Evolutionary conservation across 805 yeast species (phyloP).

Genomic region (Gaillardinia entomophila): DNA sequence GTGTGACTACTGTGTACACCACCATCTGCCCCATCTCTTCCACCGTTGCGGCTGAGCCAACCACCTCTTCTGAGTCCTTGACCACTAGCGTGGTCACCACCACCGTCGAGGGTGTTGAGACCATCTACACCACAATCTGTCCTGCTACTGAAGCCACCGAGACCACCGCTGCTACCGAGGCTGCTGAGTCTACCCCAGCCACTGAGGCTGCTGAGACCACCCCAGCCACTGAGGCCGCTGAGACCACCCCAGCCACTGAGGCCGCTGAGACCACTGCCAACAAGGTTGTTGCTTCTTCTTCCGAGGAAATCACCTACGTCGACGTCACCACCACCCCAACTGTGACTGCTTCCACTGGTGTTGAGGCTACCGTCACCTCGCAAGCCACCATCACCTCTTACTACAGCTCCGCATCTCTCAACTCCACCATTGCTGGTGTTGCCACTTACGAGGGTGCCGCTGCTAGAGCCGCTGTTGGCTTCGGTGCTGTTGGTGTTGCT

Average conservation of each 20-base stretch:
- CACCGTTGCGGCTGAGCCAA: constrained; percentile 3
- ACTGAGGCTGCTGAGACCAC: constrained; percentile 3
- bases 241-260: constrained; percentile 2
- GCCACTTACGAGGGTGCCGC: constrained; percentile 27
- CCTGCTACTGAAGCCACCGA: constrained; percentile 3
- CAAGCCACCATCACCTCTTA: constrained; percentile 36
- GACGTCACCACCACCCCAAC: constrained; percentile 48
- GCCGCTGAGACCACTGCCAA: constrained; percentile 7
- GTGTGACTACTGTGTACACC: constrained; percentile 29
- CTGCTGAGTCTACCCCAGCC: constrained; percentile 5
- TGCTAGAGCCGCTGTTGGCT: constrained; percentile 19
- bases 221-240: constrained; percentile 4
- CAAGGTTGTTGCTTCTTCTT: constrained; percentile 7
- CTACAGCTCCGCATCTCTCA: constrained; percentile 13
- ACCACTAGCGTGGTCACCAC: constrained; percentile 13
- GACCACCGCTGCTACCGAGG: constrained; percentile 1
- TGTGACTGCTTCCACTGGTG: constrained; percentile 40
- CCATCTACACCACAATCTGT: constrained; percentile 11
- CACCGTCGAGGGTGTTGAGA: constrained; percentile 22
- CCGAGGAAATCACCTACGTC: constrained; percentile 34
- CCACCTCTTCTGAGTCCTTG: constrained; percentile 6
- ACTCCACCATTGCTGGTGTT: constrained; percentile 16
- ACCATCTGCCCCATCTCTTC: constrained; percentile 29
- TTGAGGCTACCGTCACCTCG: constrained; percentile 34
- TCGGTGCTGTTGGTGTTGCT: constrained; percentile 37